Evolutionary conservation across 345 rosid species (phyloP).

Genomic region (Turnera subulata): DNA sequence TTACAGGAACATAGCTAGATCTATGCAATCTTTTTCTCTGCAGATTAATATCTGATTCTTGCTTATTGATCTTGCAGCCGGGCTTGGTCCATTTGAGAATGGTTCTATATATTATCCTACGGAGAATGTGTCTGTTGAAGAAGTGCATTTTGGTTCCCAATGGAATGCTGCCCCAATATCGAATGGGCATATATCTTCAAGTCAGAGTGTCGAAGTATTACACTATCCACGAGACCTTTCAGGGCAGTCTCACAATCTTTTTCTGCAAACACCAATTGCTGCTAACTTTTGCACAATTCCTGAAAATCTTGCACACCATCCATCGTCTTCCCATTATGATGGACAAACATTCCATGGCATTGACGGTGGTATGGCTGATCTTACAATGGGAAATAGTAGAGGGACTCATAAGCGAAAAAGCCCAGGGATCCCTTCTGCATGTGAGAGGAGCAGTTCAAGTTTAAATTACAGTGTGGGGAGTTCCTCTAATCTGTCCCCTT

Average conservation of each 20-base stretch:
- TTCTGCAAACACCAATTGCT: no score
- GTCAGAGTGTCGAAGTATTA: constrained; percentile 44
- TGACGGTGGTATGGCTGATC: constrained; percentile 52
- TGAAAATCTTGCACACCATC: constrained; percentile 46
- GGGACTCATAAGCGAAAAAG: constrained; percentile 74
- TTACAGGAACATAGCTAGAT: no score
- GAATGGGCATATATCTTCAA: constrained; percentile 44
- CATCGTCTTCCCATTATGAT: constrained; percentile 59
- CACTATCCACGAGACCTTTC: constrained; percentile 52
- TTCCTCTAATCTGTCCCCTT: constrained; percentile 59
- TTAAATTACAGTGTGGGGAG: constrained; percentile 50
- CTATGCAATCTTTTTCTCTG: no score
- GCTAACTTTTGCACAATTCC: constrained; percentile 37
- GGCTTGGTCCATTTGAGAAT: constrained; percentile 43
- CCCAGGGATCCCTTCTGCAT: constrained; percentile 55
- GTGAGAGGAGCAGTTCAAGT: constrained; percentile 72
- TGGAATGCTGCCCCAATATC: constrained; percentile 61
- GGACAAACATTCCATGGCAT: constrained; percentile 42
- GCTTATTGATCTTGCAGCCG: constrained; percentile 36
- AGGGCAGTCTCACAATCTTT: constrained; percentile 48
- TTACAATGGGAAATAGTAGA: constrained; percentile 47
- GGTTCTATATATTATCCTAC: constrained; percentile 44
- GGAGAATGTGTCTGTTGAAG: constrained; percentile 47
- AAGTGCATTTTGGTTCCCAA: constrained; percentile 48
- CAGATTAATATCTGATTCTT: background rate